These are phyloP conservation scores for Aspergillus thermomutatus DNA, from an alignment of 2,329 filamentous ascomycete species.

Conservation along the genomic window DNA sequence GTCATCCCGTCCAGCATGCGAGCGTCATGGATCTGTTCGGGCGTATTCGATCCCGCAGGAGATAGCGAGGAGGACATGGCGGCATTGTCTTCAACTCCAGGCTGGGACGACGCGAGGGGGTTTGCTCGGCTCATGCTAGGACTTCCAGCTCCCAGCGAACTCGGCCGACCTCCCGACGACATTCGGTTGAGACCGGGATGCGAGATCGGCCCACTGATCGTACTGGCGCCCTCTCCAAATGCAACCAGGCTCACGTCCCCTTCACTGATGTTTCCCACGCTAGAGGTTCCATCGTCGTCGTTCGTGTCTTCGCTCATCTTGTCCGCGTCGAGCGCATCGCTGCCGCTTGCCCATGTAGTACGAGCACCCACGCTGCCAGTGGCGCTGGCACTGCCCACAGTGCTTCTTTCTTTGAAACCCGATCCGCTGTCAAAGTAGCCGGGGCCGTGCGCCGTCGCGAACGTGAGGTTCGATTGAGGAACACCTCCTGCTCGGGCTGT, in stretches of 20 bases:
- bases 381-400: constrained; percentile 84
- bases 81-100: constrained; percentile 37
- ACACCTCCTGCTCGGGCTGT: constrained; percentile 60
- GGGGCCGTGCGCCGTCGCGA: constrained; percentile 45
- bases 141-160: constrained; percentile 37
- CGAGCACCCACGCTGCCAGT: constrained; percentile 68
- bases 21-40: constrained; percentile 50
- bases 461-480: constrained; percentile 29
- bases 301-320: constrained; percentile 65
- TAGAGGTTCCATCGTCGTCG: constrained; percentile 58
- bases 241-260: constrained; percentile 79
- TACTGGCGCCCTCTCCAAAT: constrained; percentile 88
- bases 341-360: constrained; percentile 66
- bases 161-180: constrained; percentile 33
- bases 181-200: constrained; percentile 49
- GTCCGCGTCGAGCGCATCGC: constrained; percentile 54
- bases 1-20: constrained; percentile 66
- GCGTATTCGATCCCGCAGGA: constrained; percentile 37
- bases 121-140: constrained; percentile 33
- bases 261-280: constrained; percentile 77
- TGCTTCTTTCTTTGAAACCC: constrained; percentile 75
- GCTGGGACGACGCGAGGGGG: constrained; percentile 25
- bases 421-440: constrained; percentile 80
- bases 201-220: constrained; percentile 72
- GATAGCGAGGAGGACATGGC: constrained; percentile 37